These are phyloP conservation scores for Chlorella variabilis DNA, from an alignment of 163 green algal genomes.

Conservation along the genomic window DNA sequence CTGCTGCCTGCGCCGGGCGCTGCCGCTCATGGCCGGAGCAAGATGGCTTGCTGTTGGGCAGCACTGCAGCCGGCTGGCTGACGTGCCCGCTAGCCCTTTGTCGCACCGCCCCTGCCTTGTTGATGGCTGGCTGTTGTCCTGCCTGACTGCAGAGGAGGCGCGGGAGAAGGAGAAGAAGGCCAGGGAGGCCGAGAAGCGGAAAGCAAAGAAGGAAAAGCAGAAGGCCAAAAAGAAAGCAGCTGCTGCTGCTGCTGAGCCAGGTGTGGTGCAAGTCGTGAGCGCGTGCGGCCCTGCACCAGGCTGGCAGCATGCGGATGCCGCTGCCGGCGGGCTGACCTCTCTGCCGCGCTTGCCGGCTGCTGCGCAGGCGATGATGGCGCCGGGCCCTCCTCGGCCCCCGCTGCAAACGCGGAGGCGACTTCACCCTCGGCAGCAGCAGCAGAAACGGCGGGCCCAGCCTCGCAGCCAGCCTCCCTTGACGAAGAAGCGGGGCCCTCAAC, in stretches of 20 bases:
- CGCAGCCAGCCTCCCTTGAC: not conserved
- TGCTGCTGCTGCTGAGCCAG: not conserved
- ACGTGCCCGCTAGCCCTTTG: no score
- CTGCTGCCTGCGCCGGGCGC: no score
- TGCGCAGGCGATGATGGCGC: not conserved
- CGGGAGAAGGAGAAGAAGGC: not conserved
- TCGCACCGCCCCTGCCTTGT: no score
- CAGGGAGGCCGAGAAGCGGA: slow-evolving; percentile 18
- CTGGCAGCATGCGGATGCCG: no score
- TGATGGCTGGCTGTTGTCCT: no score
- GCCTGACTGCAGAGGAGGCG: slow-evolving; percentile 4
- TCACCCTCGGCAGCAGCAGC: not conserved
- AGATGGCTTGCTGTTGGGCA: no score
- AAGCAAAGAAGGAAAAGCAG: slow-evolving; percentile 35
- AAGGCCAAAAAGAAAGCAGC: slow-evolving; percentile 30
- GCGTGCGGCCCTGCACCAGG: no score
- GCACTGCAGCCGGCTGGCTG: no score
- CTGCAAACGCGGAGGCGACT: not conserved
- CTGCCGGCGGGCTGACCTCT: no score
- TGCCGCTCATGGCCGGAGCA: no score
- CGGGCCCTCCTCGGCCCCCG: not conserved
- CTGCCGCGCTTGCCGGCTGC: not conserved
- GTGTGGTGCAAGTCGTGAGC: not conserved
- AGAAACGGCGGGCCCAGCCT: not conserved
- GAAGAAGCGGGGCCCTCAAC: not conserved